Percentiles rank a stretch among this genome's conserved stretches.
Evolutionary conservation across 805 yeast genomes (phyloP).

Genomic region (Candida palmyrensis): DNA sequence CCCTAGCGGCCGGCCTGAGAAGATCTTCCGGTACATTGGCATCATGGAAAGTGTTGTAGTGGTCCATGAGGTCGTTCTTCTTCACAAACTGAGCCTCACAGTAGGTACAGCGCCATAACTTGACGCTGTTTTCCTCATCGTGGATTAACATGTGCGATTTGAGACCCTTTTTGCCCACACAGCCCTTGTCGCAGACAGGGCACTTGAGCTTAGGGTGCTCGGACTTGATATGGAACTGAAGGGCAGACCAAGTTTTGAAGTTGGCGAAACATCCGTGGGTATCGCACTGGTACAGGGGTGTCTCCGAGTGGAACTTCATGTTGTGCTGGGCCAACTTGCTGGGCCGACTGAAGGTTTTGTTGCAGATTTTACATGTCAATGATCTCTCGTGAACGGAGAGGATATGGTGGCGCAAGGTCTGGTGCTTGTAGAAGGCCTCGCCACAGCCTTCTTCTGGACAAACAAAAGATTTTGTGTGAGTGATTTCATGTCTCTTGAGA

Average conservation of each 20-base stretch:
- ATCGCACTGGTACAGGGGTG: slow-evolving; percentile 55
- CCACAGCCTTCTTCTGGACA: slow-evolving; percentile 62
- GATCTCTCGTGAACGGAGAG: slow-evolving; percentile 53
- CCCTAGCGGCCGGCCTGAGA: slow-evolving; percentile 18
- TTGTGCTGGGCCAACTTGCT: slow-evolving; percentile 63
- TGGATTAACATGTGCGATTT: slow-evolving; percentile 69
- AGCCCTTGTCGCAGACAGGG: slow-evolving; percentile 58
- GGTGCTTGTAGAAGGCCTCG: slow-evolving; percentile 69
- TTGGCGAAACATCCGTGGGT: slow-evolving; percentile 53
- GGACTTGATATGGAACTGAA: slow-evolving; percentile 64
- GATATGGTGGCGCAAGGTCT: slow-evolving; percentile 69
- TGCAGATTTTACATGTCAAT: slow-evolving; percentile 59
- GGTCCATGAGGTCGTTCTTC: slow-evolving; percentile 52
- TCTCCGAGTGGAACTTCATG: slow-evolving; percentile 56
- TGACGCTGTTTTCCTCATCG: slow-evolving; percentile 45
- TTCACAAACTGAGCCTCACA: slow-evolving; percentile 51
- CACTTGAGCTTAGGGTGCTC: slow-evolving; percentile 72
- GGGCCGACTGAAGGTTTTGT: slow-evolving; percentile 58
- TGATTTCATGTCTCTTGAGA: slow-evolving; percentile 71
- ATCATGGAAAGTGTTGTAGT: slow-evolving; percentile 49
- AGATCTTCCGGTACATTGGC: slow-evolving; percentile 30
- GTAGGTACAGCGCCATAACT: slow-evolving; percentile 61
- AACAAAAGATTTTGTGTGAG: slow-evolving; percentile 62
- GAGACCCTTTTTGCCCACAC: slow-evolving; percentile 69
- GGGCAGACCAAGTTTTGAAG: slow-evolving; percentile 68